phyloP scores from a whole-genome alignment of 768 basidiomycete genomes.

The Hericium coralloides region DNA sequence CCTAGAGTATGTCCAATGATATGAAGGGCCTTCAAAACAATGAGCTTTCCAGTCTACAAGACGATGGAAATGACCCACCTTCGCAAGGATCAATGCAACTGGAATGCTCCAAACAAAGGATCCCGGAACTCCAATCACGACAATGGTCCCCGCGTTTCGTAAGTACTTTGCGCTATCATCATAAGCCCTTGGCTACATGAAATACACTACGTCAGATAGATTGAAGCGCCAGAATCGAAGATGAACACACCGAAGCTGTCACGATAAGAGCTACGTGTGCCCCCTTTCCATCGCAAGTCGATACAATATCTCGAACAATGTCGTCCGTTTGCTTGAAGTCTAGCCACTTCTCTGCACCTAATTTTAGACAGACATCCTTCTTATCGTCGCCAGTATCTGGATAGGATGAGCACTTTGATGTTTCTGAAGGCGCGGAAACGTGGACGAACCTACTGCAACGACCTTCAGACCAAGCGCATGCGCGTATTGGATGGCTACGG shows the following conservation, averaged over 20 bases:
- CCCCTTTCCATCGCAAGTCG: conserved; percentile 32
- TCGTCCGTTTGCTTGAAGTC: conserved; percentile 37
- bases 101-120: conserved; percentile 19
- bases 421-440: not conserved
- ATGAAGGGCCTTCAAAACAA: not conserved
- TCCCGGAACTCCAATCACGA: conserved; percentile 32
- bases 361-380: conserved; percentile 24
- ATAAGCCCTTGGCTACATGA: conserved; percentile 28
- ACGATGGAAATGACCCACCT: conserved; percentile 10
- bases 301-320: conserved; percentile 30
- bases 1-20: not conserved
- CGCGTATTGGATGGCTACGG: conserved; percentile 37
- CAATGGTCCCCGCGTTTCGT: conserved; percentile 31
- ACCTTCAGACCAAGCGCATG: conserved; percentile 32
- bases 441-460: conserved; percentile 30
- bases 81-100: conserved; percentile 24
- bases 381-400: conserved; percentile 36
- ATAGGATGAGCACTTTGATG: too few relatives aligned
- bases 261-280: conserved; percentile 30
- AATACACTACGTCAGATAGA: not conserved
- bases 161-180: conserved; percentile 36
- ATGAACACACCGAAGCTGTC: conserved; percentile 13
- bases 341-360: conserved; percentile 35
- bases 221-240: not conserved
- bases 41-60: not conserved